phyloP scores from a whole-genome alignment of 768 basidiomycete species.

The Tylopilus sp. region DNA sequence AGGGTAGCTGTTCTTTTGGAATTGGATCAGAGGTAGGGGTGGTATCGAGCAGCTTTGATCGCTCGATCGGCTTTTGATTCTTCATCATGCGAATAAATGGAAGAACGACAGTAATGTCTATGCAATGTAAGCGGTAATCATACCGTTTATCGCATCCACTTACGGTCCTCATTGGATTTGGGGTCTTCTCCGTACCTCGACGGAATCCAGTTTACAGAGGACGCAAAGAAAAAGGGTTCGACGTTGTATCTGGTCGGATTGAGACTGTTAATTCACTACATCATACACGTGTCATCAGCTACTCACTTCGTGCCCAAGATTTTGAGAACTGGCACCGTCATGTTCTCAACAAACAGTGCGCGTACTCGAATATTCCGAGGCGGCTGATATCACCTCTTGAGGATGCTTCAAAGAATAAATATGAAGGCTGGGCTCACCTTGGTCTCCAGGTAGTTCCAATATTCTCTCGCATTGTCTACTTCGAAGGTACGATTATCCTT shows the following conservation, averaged over 20 bases:
- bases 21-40: background rate
- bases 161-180: conserved; percentile 44
- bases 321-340: conserved; percentile 49
- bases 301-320: conserved; percentile 56
- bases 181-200: conserved; percentile 59
- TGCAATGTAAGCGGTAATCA: background rate
- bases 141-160: conserved; percentile 33
- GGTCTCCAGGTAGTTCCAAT: conserved; percentile 29
- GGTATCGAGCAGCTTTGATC: conserved; percentile 15
- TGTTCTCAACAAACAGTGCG: conserved; percentile 49
- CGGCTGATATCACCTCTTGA: conserved; percentile 14
- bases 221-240: conserved; percentile 66
- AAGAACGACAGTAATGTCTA: conserved; percentile 57
- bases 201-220: conserved; percentile 64
- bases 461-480: conserved; percentile 20
- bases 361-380: conserved; percentile 41
- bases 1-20: conserved; percentile 5
- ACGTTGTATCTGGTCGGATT: conserved; percentile 43
- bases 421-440: conserved; percentile 30
- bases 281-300: background rate
- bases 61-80: conserved; percentile 23
- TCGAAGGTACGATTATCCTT: background rate
- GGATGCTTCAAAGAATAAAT: background rate
- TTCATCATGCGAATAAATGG: conserved; percentile 47
- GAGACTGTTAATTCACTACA: background rate